Conservation (phyloP, 176 grass and related monocot genomes). For the Eleusine coracana region DNA sequence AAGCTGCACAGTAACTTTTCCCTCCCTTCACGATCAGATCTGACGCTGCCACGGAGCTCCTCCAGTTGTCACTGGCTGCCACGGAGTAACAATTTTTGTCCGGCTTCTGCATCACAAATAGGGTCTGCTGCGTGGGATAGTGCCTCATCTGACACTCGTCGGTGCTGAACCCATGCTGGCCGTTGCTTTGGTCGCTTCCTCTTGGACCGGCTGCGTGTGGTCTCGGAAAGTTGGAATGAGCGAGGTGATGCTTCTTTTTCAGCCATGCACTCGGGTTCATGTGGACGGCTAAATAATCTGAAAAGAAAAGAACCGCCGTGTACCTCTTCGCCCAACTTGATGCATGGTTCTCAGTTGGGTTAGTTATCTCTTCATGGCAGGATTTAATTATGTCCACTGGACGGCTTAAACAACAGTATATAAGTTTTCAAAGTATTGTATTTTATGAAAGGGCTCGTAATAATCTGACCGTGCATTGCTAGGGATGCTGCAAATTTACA, state of each 20-base stretch:
- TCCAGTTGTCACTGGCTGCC: slow-evolving; percentile 23
- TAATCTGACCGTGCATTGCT: too few relatives aligned
- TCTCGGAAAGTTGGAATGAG: background rate
- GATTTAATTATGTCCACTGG: too few relatives aligned
- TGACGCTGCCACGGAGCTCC: background rate
- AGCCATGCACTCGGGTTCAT: background rate
- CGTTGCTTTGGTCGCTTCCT: slow-evolving; percentile 26
- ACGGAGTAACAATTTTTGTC: slow-evolving; percentile 35
- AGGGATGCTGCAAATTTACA: too few relatives aligned
- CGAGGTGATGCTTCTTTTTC: background rate
- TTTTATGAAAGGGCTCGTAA: too few relatives aligned
- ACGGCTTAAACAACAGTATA: too few relatives aligned
- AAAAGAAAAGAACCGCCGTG: too few relatives aligned
- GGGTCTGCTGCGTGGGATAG: background rate
- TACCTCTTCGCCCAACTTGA: too few relatives aligned
- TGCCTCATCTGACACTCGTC: slow-evolving; percentile 13
- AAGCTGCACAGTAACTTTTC: slow-evolving; percentile 9
- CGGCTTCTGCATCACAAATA: slow-evolving; percentile 24
- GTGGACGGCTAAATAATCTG: background rate
- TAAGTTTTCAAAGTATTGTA: too few relatives aligned
- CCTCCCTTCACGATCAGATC: background rate
- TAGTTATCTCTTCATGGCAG: too few relatives aligned
- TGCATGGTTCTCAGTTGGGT: too few relatives aligned
- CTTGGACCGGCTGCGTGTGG: background rate
- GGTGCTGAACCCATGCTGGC: background rate